Base-by-base conservation (phyloP, 1,139 yeast genomes). In the Taphrina flavorubra region DNA sequence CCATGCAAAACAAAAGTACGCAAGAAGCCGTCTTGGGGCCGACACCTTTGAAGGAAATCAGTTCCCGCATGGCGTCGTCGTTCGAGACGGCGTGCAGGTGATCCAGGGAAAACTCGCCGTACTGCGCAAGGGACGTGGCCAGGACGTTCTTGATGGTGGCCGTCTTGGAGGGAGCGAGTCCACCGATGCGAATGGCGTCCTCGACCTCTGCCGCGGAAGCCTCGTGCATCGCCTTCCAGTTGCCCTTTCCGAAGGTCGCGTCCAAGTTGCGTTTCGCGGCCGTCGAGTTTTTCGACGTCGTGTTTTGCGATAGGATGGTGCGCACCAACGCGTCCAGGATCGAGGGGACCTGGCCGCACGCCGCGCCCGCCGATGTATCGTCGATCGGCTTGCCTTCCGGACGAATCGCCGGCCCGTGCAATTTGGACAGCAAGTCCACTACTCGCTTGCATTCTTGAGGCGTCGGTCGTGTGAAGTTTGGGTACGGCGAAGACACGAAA, bases 11-110 rank as follows among this genome's bases (percentile, higher is more conserved):
- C 47, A 65, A 31, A 16, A 65, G 16, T 16, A 65, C 69, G 36
- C 69, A 65, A 3, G 69, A 65, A 16, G 69, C 69, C n/a, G 69
- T 65, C 51, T 65, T 65, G 36, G 65, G 69, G 5, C 69, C 69
- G 25, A 65, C 62, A 20, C 69, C 69, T 18, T 58, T 53, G 65
- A 65, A 59, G 8, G 69, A 58, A 14, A 65, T 51, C 25, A 65
- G 39, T 55, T 65, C 69, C 16, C 57, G 37, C 69, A 65, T 65
- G 36, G 69, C 69, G 18, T 65, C 63, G 14, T 60, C 65, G 42
- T 65, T 60, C 16, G 69, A 31, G 10, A 51, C 60, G 37, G 44
- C 49, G 36, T 59, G 69, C 20, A 65, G 37, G 34, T 65, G 69
- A 14, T 65, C 69, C 39, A 65, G 42, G 11, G 55, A 40, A 49